Base-by-base conservation (phyloP, 441 rosid genomes). In the Melastoma candidum region DNA sequence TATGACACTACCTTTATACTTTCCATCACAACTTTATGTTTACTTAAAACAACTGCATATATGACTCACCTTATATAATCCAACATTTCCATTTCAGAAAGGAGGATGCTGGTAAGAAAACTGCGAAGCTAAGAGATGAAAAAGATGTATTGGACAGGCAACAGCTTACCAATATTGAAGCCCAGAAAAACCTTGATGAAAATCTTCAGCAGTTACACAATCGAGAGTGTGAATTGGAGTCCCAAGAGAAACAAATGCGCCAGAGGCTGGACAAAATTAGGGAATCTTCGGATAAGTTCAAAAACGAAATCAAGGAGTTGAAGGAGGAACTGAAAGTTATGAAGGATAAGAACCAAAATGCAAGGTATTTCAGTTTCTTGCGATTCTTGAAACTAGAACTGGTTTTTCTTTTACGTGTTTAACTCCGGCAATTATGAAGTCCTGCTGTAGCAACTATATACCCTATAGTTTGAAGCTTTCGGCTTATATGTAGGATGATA, bases 81-180 rank as follows among this genome's bases (percentile, higher is more conserved):
- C 12, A 54, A 58, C 54, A 53, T 46, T 66, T 50, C 52, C 69
- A 47, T 66, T 71, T 71, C 81, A 93, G 97, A 59, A 94, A 94
- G 74, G 97, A 87, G 73, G 94, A 87, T 57, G 99, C 97, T 72
- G 97, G 92, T 61, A 83, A 76, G 81, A 81, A 74, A 83, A 94
- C 97, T 69, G 73, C 82, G 5, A 83, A 81, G 80, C 76, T 90
- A 53, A 83, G 89, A 74, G 97, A 90, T 74, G 95, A 94, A 74
- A 85, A 94, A 62, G 99, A 94, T 83, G 94, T 90, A 66, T 72
- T 90, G 54, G 96, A 90, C 51, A 83, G 95, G 85, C 96, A 94
- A 58, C 97, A 85, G 22, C 90, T 83, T 75, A 78, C 95, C 67
- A 92, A 90, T 72, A 80, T 75, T 52, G 99, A 94, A 81, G 94